Conservation (phyloP, 441 rosid species). For the Erodium moschatum region DNA sequence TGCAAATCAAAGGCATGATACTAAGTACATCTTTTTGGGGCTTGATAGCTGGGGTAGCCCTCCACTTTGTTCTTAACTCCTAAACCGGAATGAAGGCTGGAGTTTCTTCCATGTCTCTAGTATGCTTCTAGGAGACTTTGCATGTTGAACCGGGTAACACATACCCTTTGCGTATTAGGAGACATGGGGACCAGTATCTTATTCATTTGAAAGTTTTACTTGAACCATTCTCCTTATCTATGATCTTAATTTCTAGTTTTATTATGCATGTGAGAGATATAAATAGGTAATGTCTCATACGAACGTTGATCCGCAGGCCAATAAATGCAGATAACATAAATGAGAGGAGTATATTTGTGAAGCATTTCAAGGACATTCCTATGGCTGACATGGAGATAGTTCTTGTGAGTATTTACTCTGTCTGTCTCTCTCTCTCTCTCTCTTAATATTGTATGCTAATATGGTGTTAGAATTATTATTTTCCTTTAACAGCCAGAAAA, state of each 20-base stretch:
- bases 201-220: neutral
- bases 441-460: slow-evolving; percentile 4
- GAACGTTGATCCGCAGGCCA: slow-evolving; percentile 39
- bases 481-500: slow-evolving; percentile 67
- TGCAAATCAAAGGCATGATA: neutral
- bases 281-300: slow-evolving; percentile 20
- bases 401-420: slow-evolving; percentile 53
- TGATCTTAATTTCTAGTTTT: slow-evolving; percentile 13
- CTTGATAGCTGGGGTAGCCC: neutral
- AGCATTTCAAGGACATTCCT: slow-evolving; percentile 94
- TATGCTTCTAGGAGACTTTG: neutral
- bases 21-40: neutral
- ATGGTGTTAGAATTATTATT: slow-evolving; percentile 14
- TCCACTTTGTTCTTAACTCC: neutral
- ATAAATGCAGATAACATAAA: slow-evolving; percentile 40
- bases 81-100: slow-evolving; percentile 3
- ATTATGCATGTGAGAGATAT: neutral
- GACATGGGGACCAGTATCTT: neutral
- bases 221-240: slow-evolving; percentile 2
- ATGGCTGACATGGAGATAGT: slow-evolving; percentile 99
- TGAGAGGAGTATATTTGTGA: slow-evolving; percentile 57
- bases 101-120: neutral
- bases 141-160: neutral
- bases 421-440: slow-evolving; percentile 10
- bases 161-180: neutral